phyloP scores from a whole-genome alignment of 345 rosid genomes.

The Brassica incana region DNA sequence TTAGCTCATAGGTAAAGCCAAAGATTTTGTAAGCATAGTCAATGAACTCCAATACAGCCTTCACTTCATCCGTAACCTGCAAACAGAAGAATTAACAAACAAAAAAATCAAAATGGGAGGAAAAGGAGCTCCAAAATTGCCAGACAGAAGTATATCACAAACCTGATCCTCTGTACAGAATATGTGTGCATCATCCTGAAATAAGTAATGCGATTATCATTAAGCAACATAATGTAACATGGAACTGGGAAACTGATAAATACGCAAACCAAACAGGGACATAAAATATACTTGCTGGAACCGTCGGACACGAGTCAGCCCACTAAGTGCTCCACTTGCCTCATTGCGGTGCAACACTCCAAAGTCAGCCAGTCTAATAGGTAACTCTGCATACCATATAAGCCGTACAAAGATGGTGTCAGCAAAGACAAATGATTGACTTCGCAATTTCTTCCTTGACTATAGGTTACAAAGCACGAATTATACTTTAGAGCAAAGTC shows the following conservation, averaged over 20 bases:
- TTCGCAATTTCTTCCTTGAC: background rate
- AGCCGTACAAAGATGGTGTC: background rate
- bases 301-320: constrained; percentile 96
- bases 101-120: too few species aligned
- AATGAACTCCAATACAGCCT: constrained; percentile 80
- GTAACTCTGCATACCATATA: constrained; percentile 64
- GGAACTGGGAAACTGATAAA: background rate
- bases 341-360: constrained; percentile 97
- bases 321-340: constrained; percentile 98
- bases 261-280: background rate
- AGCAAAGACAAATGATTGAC: constrained; percentile 6
- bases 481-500: background rate
- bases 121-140: constrained; percentile 7
- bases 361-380: constrained; percentile 92
- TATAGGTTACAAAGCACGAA: background rate
- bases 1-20: constrained; percentile 91
- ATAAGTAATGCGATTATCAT: constrained; percentile 13
- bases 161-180: constrained; percentile 91
- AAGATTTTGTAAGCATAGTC: constrained; percentile 64
- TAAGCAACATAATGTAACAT: too few species aligned
- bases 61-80: constrained; percentile 90
- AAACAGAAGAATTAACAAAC: too few species aligned
- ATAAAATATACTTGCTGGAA: constrained; percentile 80
- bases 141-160: constrained; percentile 24
- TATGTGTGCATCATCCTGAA: constrained; percentile 97